Conservation (phyloP, 2,329 filamentous ascomycete species). For the Apiospora kogelbergensis region DNA sequence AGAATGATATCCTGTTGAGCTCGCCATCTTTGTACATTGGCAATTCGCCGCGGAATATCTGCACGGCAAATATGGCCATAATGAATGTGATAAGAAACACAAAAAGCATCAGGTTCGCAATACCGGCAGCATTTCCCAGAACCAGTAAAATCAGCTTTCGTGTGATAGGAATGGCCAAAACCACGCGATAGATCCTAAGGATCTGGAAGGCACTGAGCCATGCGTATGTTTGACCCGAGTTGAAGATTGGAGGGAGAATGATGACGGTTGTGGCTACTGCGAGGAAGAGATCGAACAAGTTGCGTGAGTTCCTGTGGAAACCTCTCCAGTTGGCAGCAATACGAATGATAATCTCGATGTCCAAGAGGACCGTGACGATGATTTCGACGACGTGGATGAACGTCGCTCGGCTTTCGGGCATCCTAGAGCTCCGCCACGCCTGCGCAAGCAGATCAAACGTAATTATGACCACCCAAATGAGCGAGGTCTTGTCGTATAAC, state of each 20-base stretch:
- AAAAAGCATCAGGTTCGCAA: constrained; percentile 92
- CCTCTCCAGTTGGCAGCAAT: constrained; percentile 76
- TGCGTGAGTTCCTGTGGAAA: constrained; percentile 73
- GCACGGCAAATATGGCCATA: constrained; percentile 87
- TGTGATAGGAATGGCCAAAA: constrained; percentile 85
- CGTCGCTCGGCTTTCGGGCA: constrained; percentile 58
- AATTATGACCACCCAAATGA: constrained; percentile 81
- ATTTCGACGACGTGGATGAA: constrained; percentile 76
- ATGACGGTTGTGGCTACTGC: constrained; percentile 83
- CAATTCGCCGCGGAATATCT: constrained; percentile 88
- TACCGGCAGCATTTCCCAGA: constrained; percentile 86
- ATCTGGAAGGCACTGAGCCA: constrained; percentile 96
- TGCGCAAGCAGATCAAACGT: constrained; percentile 77
- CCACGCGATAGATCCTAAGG: constrained; percentile 85
- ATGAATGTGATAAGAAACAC: constrained; percentile 95
- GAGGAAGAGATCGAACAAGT: constrained; percentile 77
- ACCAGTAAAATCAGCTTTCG: constrained; percentile 84
- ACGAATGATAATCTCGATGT: constrained; percentile 80
- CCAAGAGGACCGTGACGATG: constrained; percentile 73
- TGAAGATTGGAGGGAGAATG: constrained; percentile 76
- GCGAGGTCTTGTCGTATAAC: constrained; percentile 71
- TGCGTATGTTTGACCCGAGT: constrained; percentile 71
- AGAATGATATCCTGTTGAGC: constrained; percentile 72
- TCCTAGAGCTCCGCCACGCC: constrained; percentile 72
- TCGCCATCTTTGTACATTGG: constrained; percentile 63